Evolutionary conservation across 2,329 filamentous ascomycete genomes (phyloP).

Genomic region (Byssothecium circinans): DNA sequence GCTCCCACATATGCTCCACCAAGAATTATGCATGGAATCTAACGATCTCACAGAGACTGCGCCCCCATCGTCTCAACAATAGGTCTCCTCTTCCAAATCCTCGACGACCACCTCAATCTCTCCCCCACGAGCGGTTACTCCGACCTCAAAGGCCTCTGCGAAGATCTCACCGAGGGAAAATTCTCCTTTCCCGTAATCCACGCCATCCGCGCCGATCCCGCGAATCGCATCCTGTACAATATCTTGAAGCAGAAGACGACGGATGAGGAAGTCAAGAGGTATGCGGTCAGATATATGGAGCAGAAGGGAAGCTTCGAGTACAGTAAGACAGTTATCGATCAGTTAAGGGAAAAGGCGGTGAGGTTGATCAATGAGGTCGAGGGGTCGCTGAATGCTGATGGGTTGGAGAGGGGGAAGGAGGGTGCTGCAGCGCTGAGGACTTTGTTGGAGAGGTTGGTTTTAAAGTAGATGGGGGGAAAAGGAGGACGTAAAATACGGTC

Average conservation of each 20-base stretch:
- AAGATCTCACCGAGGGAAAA: constrained; percentile 95
- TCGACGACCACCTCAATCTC: constrained; percentile 93
- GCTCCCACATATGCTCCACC: constrained; percentile 1
- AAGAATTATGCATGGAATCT: too few species aligned
- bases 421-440: constrained; percentile 42
- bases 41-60: constrained; percentile 65
- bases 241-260: constrained; percentile 88
- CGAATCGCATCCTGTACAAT: constrained; percentile 80
- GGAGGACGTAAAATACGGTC: too few species aligned
- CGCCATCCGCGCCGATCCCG: constrained; percentile 75
- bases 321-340: constrained; percentile 63
- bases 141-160: constrained; percentile 88
- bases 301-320: constrained; percentile 87
- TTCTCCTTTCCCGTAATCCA: constrained; percentile 97
- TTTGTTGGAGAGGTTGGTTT: constrained; percentile 46
- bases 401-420: constrained; percentile 37
- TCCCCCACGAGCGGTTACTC: constrained; percentile 62
- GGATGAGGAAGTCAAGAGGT: constrained; percentile 85
- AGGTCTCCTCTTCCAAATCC: constrained; percentile 86
- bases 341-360: constrained; percentile 48
- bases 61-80: constrained; percentile 82
- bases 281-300: constrained; percentile 91
- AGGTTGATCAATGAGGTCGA: constrained; percentile 48
- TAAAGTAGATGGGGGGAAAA: constrained; percentile 17
- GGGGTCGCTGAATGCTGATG: constrained; percentile 42